Base-by-base conservation (phyloP, 2,329 filamentous ascomycete genomes). In the Pseudogymnoascus sp. region DNA sequence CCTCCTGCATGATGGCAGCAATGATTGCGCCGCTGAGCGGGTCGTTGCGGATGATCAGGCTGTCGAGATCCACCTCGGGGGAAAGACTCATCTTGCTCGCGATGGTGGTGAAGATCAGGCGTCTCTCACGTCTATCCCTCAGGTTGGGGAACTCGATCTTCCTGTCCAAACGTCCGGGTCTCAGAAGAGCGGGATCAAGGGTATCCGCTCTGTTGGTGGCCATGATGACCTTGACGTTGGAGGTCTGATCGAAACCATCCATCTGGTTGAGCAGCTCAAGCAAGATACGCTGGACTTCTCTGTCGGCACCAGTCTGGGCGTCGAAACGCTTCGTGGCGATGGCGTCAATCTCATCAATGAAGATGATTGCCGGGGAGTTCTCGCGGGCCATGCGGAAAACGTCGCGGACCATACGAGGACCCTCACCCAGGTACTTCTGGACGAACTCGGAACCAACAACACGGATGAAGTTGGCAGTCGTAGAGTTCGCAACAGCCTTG, bases 171-270 rank as follows among this genome's bases (percentile, higher is more conserved):
- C 95, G 92, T 69, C 95, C 95, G 33, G 95, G 95, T 71, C 95
- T 91, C 66, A 99, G 85, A 66, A 99, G 83, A 44, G 95, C 95
- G 15, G 95, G 95, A 75, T 99, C 95, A 68, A 99, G 84, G 6
- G 95, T 99, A 77, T 97, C 95, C 68, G 95, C 93, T 75, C 95
- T 89, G 82, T 99, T 99, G 69, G 95, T 99, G 69, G 95, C 95
- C 95, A 99, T 99, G 80, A 99, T 99, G 75, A 99, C 95, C 82
- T 99, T 99, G 78, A 99, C 95, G 77, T 99, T 99, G 75, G 91
- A 90, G 0, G 92, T 96, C 78, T 99, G 95, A 77, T 99, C 95
- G 80, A 99, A 99, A 68, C 95, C 95, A 75, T 99, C 95, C 95
- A 99, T 99, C 79, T 99, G 95, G 80, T 99, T 99, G 68, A 99